Conservation (phyloP, 768 basidiomycete species). For the Russula virescens region DNA sequence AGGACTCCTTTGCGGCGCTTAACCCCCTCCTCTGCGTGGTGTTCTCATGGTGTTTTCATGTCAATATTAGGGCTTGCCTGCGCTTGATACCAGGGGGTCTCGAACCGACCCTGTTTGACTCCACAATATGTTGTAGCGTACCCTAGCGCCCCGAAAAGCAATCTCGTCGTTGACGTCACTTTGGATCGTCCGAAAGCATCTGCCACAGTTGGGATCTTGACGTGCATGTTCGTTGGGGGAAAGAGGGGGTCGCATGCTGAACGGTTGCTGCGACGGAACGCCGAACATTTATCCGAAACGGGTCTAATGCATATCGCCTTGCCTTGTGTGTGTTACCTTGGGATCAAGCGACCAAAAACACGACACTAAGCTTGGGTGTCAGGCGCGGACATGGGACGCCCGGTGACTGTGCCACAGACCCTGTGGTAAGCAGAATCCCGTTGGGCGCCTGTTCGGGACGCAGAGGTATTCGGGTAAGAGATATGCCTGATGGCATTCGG, state of each 20-base stretch:
- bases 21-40: not conserved
- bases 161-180: slow-evolving; percentile 16
- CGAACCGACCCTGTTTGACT: too few species aligned
- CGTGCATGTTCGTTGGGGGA: not conserved
- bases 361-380: slow-evolving; percentile 16
- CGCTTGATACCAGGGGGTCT: too few species aligned
- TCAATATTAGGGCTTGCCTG: too few species aligned
- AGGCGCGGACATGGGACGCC: slow-evolving; percentile 12
- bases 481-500: slow-evolving; percentile 8
- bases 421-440: slow-evolving; percentile 17
- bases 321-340: slow-evolving; percentile 8
- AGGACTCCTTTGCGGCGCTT: not conserved
- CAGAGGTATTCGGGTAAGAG: slow-evolving; percentile 10
- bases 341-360: slow-evolving; percentile 14
- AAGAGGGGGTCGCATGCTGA: not conserved
- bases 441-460: slow-evolving; percentile 5
- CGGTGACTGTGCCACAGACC: slow-evolving; percentile 22
- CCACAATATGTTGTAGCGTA: not conserved
- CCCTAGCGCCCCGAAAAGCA: not conserved
- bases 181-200: not conserved
- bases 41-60: not conserved
- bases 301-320: slow-evolving; percentile 14
- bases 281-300: slow-evolving; percentile 15
- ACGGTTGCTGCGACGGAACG: slow-evolving; percentile 11
- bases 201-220: not conserved